Conservation (phyloP, 345 rosid species). For the Gossypium thurberi region DNA sequence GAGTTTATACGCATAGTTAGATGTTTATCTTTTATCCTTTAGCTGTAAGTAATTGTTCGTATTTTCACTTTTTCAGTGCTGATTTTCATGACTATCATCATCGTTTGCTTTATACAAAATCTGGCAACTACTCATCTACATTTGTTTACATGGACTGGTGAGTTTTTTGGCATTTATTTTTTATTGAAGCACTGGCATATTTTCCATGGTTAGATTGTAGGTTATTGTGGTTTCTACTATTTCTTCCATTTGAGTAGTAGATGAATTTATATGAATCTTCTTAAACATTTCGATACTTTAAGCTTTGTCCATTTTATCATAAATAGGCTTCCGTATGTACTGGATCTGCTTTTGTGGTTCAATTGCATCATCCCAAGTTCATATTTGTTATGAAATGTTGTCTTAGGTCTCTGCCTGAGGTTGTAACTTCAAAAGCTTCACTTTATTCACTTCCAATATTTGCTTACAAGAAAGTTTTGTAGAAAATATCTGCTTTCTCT, state of each 20-base stretch:
- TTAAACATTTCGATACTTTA: neutral
- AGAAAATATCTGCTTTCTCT: too few species aligned
- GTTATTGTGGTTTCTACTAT: neutral
- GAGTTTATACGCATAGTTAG: neutral
- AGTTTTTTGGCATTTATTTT: constrained; percentile 18
- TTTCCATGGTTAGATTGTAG: constrained; percentile 1
- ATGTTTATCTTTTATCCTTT: constrained; percentile 6
- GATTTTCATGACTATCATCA: constrained; percentile 99
- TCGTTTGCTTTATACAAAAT: constrained; percentile 88
- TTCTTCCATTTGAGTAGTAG: neutral
- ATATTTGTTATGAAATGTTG: neutral
- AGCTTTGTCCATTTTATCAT: neutral
- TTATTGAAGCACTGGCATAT: neutral
- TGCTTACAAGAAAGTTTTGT: too few species aligned
- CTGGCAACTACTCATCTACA: constrained; percentile 94
- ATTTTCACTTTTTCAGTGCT: constrained; percentile 43
- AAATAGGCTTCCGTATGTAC: neutral
- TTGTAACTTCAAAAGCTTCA: neutral
- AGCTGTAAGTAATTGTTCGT: constrained; percentile 3
- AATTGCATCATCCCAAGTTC: neutral
- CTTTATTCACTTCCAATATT: too few species aligned
- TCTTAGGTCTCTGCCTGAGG: neutral
- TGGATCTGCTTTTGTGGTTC: neutral
- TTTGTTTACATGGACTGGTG: constrained; percentile 97
- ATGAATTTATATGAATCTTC: neutral